Evolutionary conservation across 495 filamentous ascomycete species (phyloP), one percentile per base, ranked within the genome.

Genomic region (Tuber brumale): DNA sequence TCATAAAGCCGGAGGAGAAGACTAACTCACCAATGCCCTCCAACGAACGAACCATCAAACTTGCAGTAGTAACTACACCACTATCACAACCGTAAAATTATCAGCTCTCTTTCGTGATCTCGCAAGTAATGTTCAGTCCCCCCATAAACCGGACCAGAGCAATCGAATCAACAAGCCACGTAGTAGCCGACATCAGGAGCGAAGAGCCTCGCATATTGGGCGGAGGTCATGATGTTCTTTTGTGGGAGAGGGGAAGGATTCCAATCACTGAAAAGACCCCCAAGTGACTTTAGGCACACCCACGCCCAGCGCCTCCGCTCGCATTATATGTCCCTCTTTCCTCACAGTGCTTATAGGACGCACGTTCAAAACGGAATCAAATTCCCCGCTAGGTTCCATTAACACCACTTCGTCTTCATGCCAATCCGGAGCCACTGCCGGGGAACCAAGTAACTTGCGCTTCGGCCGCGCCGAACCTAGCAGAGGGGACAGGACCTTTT

Each of bases 331-430:
- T 19, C 73, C 70, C 70, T 73, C 79, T 41, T 76, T 80, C 14
- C 61, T 44, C 21, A 42, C 76, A n/a, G 72, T 51, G 1, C 51
- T 42, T 14, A 72, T 75, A 35, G 72, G 72, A 12, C 73, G 70
- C 31, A 43, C 61, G 35, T 35, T 35, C 27, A 51, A 66, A 6
- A 43, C 46, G 23, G 57, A 46, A 31, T 80, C 78, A n/a, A 70
- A n/a, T 8, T 73, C 78, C 18, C 61, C 76, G 7, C 79, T 75
- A 4, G 51, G 72, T 61, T 74, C 73, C 19, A 69, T 46, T 12
- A 75, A 76, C 7, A 43, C 51, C 18, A 75, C 69, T 18, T 80
- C 78, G 18, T 76, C 77, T 41, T 76, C 78, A 39, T 70, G 76
- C 76, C 78, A 80, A 18, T 80, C 76, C 0, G 78, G 61, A n/a